Evolutionary conservation across 805 yeast genomes (phyloP).

Genomic region (Komagataella phaffii): DNA sequence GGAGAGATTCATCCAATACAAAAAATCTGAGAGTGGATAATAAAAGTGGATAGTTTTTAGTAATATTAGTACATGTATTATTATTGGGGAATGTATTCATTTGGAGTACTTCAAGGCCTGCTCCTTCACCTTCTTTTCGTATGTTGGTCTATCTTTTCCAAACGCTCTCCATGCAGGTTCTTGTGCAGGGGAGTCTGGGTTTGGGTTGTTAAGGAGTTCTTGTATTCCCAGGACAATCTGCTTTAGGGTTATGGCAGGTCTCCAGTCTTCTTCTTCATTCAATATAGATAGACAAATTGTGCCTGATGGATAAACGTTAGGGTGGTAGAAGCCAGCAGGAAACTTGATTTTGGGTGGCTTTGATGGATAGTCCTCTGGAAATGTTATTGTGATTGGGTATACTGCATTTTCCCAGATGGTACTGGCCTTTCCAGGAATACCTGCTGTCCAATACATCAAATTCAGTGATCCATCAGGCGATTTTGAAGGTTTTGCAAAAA

Average conservation of each 20-base stretch:
- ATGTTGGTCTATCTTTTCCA: slow-evolving; percentile 49
- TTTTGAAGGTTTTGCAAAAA: slow-evolving; percentile 82
- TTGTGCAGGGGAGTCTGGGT: slow-evolving; percentile 94
- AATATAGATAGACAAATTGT: slow-evolving; percentile 87
- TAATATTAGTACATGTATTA: not conserved
- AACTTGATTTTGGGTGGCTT: slow-evolving; percentile 93
- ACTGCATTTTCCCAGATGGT: slow-evolving; percentile 89
- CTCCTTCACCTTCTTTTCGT: slow-evolving; percentile 65
- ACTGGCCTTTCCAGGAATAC: slow-evolving; percentile 84
- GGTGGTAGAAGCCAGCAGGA: slow-evolving; percentile 87
- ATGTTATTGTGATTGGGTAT: slow-evolving; percentile 68
- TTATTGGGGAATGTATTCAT: not conserved
- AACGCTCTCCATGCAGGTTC: slow-evolving; percentile 92
- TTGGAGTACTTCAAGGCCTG: slow-evolving; percentile 65
- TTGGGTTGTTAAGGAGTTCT: slow-evolving; percentile 80
- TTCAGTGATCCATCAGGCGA: slow-evolving; percentile 74
- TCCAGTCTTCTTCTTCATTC: slow-evolving; percentile 95
- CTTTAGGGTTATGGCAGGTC: slow-evolving; percentile 88
- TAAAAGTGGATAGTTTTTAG: not conserved
- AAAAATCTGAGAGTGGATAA: slow-evolving; percentile 28
- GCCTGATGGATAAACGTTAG: slow-evolving; percentile 95
- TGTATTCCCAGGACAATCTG: slow-evolving; percentile 88
- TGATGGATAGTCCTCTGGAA: slow-evolving; percentile 89
- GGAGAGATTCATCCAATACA: slow-evolving; percentile 68
- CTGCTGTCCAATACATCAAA: slow-evolving; percentile 83